Evolutionary conservation across 208 protist species (phyloP).

Genomic region (Sergeia podlipaevii): DNA sequence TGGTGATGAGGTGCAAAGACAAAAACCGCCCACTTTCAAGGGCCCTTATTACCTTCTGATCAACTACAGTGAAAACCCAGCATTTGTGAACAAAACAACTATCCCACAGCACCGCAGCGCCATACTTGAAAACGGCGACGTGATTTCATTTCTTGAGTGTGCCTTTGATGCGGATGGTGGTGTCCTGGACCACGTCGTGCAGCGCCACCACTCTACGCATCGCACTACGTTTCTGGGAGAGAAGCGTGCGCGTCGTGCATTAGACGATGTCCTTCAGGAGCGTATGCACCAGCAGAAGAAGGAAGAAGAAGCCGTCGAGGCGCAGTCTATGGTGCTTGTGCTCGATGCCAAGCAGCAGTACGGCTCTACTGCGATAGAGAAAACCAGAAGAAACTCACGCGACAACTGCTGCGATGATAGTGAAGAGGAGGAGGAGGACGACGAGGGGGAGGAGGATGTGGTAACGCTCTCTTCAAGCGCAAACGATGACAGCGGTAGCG

Average conservation of each 20-base stretch:
- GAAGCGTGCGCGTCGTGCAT: too few species aligned
- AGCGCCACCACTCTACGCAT: conserved; percentile 7
- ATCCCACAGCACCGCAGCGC: conserved; percentile 34
- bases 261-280: neutral
- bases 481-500: too few species aligned
- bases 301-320: neutral
- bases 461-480: neutral
- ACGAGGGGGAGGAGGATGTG: neutral
- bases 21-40: conserved; percentile 13
- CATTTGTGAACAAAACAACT: conserved; percentile 43
- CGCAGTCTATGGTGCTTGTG: too few species aligned
- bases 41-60: conserved; percentile 67
- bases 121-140: conserved; percentile 50
- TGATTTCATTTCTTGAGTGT: conserved; percentile 74
- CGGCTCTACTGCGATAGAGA: too few species aligned
- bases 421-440: neutral
- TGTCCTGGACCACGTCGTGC: conserved; percentile 22
- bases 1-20: neutral
- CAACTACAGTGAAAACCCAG: conserved; percentile 63
- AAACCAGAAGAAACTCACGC: neutral
- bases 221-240: neutral
- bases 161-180: conserved; percentile 68
- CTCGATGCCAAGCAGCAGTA: too few species aligned
- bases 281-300: neutral
- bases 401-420: neutral